Base-by-base conservation (phyloP, 1,139 yeast genomes). In the Zygoascus meyerae region DNA sequence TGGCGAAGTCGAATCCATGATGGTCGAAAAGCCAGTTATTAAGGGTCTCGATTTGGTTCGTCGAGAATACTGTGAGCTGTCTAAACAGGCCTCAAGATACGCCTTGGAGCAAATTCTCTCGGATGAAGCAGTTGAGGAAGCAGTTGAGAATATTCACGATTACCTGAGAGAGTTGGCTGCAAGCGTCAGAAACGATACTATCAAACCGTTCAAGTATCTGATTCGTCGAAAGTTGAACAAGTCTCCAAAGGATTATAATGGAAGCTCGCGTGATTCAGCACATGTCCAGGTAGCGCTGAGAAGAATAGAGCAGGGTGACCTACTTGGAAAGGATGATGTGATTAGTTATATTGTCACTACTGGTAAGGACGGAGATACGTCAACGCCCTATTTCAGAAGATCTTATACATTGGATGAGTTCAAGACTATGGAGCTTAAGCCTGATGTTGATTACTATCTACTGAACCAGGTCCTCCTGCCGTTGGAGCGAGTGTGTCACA, bases 21-120 rank as follows among this genome's bases (percentile, higher is more conserved):
- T 42, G 35, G 17, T 34, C 3, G 45, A 42, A 36, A 31, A 42
- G 32, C 40, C 29, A 14, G 40, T 42, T n/a, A 95, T 92, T 32
- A 94, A 92, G 64, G 99, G 99, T 61, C 75, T 94, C 50, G 99
- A 94, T 70, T 83, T 94, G 95, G 82, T 80, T 64, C 87, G 98
- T 67, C 86, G 99, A 72, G 99, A 92, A 65, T 92, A 79, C 64
- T 89, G 97, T 70, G 95, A 87, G 48, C 70, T 92, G 45, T 86
- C 97, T 0, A 94, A 90, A 63, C 95, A 90, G 49, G 80, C 85
- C 2, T 87, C 97, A 0, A 78, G 81, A 31, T 83, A 74, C 64
- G 86, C 87, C 7, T 72, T 92, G 57, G 74, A 82, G 57, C 79
- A 84, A 55, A 71, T 92, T 42, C 71, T 92, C 32, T 77, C 86